These are phyloP conservation scores for Barnettozyma wickerhamii DNA, from an alignment of 805 yeast genomes.

Conservation along the genomic window DNA sequence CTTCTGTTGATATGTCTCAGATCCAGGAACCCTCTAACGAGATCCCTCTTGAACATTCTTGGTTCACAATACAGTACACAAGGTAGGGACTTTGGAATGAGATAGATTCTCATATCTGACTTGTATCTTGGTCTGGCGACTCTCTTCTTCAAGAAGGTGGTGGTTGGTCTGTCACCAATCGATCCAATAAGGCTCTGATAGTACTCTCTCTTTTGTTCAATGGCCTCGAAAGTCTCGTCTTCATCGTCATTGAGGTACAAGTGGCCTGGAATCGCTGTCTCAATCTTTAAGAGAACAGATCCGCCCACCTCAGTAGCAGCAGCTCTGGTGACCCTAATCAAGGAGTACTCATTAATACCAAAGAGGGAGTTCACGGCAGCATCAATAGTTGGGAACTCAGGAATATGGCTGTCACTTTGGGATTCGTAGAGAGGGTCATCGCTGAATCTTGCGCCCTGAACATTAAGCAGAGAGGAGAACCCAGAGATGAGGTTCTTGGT, in stretches of 20 bases:
- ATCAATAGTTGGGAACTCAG: conserved; percentile 37
- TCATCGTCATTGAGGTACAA: conserved; percentile 46
- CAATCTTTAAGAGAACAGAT: conserved; percentile 47
- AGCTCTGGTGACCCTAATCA: conserved; percentile 50
- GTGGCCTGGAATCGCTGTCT: conserved; percentile 53
- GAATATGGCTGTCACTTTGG: conserved; percentile 25
- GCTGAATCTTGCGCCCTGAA: conserved; percentile 17
- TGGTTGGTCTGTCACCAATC: conserved; percentile 39
- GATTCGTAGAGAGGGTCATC: conserved; percentile 34
- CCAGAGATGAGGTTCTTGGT: conserved; percentile 20
- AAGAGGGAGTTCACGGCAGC: conserved; percentile 43
- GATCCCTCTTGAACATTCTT: conserved; percentile 47
- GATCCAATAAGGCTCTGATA: conserved; percentile 23
- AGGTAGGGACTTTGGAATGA: conserved; percentile 39
- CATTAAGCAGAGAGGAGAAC: conserved; percentile 20
- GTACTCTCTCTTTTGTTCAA: conserved; percentile 17
- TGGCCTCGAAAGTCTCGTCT: conserved; percentile 20
- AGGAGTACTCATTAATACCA: conserved; percentile 36
- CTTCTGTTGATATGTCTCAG: conserved; percentile 25
- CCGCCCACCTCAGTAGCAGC: conserved; percentile 50
- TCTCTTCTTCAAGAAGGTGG: conserved; percentile 49
- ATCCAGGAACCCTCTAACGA: conserved; percentile 45
- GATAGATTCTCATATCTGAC: conserved; percentile 56
- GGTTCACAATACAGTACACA: conserved; percentile 44
- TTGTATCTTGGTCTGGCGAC: conserved; percentile 62